These are phyloP conservation scores for Cyclostephanos tholiformis DNA, from an alignment of 108 stramenopile genomes.

Conservation along the genomic window DNA sequence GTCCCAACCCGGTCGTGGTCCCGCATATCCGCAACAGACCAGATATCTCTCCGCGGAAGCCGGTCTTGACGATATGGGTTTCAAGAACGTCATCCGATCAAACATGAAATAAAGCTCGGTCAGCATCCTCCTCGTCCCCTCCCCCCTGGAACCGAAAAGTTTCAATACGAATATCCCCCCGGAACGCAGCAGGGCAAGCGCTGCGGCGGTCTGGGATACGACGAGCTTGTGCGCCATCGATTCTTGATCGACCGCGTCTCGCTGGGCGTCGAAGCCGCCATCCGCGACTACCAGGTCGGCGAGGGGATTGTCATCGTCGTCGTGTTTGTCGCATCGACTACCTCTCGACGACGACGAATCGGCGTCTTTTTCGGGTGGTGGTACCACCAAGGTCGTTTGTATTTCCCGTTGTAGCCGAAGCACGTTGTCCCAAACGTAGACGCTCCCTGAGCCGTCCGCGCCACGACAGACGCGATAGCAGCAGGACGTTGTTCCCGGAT, in stretches of 20 bases:
- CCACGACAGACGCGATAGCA: conserved; percentile 65
- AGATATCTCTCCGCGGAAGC: conserved; percentile 88
- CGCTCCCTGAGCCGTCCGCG: conserved; percentile 77
- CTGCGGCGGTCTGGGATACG: conserved; percentile 78
- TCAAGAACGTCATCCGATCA: conserved; percentile 56
- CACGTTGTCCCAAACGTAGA: conserved; percentile 87
- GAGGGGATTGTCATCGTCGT: background rate
- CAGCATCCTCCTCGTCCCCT: conserved; percentile 48
- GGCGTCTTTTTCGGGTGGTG: background rate
- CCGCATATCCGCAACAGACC: conserved; percentile 64
- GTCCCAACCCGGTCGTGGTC: conserved; percentile 45
- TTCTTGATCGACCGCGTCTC: conserved; percentile 82
- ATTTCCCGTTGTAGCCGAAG: conserved; percentile 47
- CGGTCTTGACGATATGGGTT: conserved; percentile 84
- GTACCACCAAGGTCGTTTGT: background rate
- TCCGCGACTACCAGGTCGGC: conserved; percentile 84
- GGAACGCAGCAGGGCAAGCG: conserved; percentile 53
- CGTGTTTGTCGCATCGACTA: background rate
- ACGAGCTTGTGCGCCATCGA: conserved; percentile 68
- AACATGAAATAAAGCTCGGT: conserved; percentile 38
- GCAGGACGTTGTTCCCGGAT: conserved; percentile 5
- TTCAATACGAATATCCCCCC: conserved; percentile 76
- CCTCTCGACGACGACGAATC: background rate
- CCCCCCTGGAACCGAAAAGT: conserved; percentile 79
- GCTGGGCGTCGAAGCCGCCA: conserved; percentile 90